Evolutionary conservation across 1,139 yeast species (phyloP).

Genomic region (Scheffersomyces parashehatae): DNA sequence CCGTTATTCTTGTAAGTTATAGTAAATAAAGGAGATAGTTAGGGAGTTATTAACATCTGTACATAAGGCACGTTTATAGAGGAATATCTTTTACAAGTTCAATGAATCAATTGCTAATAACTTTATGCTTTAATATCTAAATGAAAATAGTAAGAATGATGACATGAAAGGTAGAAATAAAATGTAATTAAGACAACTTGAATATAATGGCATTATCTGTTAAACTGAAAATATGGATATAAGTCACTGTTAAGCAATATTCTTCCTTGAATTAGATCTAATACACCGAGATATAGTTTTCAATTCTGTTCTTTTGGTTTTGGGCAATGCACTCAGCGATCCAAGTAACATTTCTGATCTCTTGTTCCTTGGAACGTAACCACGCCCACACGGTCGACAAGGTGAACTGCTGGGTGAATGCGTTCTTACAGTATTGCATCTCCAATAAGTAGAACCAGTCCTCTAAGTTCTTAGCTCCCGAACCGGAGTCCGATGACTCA

Average conservation of each 20-base stretch:
- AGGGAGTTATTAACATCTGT: no score
- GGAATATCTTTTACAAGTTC: no score
- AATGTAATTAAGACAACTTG: no score
- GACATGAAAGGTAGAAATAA: no score
- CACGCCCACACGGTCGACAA: slow-evolving; percentile 93
- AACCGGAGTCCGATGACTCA: slow-evolving; percentile 49
- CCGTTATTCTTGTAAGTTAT: slow-evolving; percentile 34
- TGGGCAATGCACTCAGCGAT: slow-evolving; percentile 96
- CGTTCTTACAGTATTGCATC: slow-evolving; percentile 88
- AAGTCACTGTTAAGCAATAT: no score
- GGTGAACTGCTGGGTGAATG: slow-evolving; percentile 96
- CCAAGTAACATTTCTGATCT: slow-evolving; percentile 95
- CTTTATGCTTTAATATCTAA: no score
- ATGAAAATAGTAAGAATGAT: no score
- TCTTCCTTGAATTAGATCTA: slow-evolving; percentile 18
- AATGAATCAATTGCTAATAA: no score
- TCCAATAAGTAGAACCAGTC: slow-evolving; percentile 92
- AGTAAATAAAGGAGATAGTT: no score
- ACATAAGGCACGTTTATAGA: no score
- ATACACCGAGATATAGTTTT: slow-evolving; percentile 74
- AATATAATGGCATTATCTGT: no score
- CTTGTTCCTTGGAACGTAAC: slow-evolving; percentile 95
- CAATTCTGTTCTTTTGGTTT: slow-evolving; percentile 79
- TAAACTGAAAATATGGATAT: no score
- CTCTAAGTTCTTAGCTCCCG: slow-evolving; percentile 65